Evolutionary conservation across 495 filamentous ascomycete species (phyloP), one percentile per base, ranked within the genome.

Genomic region (Xylaria bambusicola): DNA sequence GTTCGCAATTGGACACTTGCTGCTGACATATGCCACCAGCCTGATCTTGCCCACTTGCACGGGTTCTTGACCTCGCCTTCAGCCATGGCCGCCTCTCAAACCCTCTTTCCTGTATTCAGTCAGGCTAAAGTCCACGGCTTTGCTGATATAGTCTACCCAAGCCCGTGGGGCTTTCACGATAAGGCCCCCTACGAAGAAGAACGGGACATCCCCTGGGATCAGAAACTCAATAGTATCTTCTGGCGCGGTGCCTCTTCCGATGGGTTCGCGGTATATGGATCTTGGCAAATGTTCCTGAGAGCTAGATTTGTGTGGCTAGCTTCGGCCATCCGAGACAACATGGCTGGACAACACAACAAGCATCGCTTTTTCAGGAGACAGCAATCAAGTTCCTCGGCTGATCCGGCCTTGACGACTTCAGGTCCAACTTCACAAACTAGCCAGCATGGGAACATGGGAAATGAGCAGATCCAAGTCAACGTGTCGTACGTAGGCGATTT

Each of bases 61-160:
- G 87, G 88, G 35, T 80, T 91, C 52, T 77, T 89, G 67, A 71
- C 87, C 45, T 86, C 82, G 0, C 82, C 88, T 0, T 76, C 88
- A 0, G 79, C 85, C 4, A 81, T 86, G 61, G 82, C 81, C 46
- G 82, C 84, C 1, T 75, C 85, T 0, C 81, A 85, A 35, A 80
- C 86, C 2, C 75, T 92, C 2, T 68, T 87, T 5, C 90, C 90
- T 0, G 73, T 93, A 36, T 93, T 93, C 76, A 89, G 87, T 58
- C 82, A 89, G 57, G 86, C 84, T 52, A 86, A 88, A 31, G 75
- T 85, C 1, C 73, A 79, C 26, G 85, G 84, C 47, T 86, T 81
- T 68, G 75, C 74, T 58, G 84, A 88, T 60, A 86, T 97, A n/a
- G 71, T 96, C 5, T 91, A 95, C 62, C 93, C 93, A 10, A 66